Evolutionary conservation across 2,329 filamentous ascomycete genomes (phyloP), one percentile per base, ranked within the genome.

Genomic region (Fusarium hainanense): DNA sequence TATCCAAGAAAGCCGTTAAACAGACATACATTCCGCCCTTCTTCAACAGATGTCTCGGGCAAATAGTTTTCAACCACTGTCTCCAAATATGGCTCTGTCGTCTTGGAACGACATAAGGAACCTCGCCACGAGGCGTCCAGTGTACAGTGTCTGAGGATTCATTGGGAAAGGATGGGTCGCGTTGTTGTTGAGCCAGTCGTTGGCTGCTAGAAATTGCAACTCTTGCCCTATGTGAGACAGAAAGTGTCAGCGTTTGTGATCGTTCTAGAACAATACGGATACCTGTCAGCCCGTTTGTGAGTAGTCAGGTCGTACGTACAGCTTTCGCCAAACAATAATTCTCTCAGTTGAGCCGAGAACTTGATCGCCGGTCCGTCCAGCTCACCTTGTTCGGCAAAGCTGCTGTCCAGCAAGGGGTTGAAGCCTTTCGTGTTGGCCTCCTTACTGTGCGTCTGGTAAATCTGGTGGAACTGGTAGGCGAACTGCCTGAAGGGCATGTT

Each of bases 401-500:
- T 75, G 47, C 79, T 76, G 69, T 88, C 85, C 10, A 84, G 68
- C n/a, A 89, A 75, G 20, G 87, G 87, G 70, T 88, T 89, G 73
- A 88, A 89, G 50, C 85, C 80, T 75, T 80, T 84, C 10, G 81
- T 75, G 44, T 82, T 81, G 6, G 80, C 79, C 66, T 87, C 85
- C 68, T 80, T 80, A 57, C 80, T 82, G 74, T 88, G 85, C 21
- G 87, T 88, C 79, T 88, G 85, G 71, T 87, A 89, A 58, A 87
- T 81, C 72, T 87, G 83, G 75, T 89, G 87, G 74, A 89, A 89
- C 76, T 88, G 86, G 67, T 85, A 87, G 6, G 85, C 85, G 71
- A 89, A 88, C 76, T 89, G 86, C 76, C 84, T 85, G 73, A 89
- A 89, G 1, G 87, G 87, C 79, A 88, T 79, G 69, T 87, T 87